Conservation (phyloP, 83 land plant genomes). For the Thuja plicata region DNA sequence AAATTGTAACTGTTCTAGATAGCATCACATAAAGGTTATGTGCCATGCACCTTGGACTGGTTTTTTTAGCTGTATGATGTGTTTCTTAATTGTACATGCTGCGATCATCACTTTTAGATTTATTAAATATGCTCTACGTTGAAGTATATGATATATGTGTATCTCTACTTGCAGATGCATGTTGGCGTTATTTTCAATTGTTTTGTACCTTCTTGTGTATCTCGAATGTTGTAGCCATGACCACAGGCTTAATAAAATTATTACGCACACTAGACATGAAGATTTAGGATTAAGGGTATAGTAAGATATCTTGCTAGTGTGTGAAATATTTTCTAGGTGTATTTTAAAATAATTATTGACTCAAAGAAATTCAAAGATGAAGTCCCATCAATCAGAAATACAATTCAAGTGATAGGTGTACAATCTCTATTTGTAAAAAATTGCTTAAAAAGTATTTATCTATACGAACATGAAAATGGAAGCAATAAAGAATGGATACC, state of each 20-base stretch:
- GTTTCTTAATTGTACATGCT: background rate
- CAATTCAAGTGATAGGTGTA: background rate
- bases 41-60: background rate
- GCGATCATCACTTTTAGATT: background rate
- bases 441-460: background rate
- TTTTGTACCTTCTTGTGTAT: background rate
- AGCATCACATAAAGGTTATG: background rate
- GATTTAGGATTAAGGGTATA: background rate
- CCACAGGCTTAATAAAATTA: background rate
- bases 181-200: background rate
- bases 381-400: background rate
- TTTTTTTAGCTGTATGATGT: background rate
- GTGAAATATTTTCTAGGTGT: background rate
- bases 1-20: background rate
- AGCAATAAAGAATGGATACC: background rate
- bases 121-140: background rate
- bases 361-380: background rate
- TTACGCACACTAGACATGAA: background rate
- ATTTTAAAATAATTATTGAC: background rate
- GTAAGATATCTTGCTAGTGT: background rate
- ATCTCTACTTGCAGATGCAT: background rate
- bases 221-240: constrained; percentile 2
- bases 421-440: background rate
- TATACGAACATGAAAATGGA: background rate
- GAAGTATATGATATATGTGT: background rate